Conservation (phyloP, 108 stramenopile species). For the Conticribra guillardii region DNA sequence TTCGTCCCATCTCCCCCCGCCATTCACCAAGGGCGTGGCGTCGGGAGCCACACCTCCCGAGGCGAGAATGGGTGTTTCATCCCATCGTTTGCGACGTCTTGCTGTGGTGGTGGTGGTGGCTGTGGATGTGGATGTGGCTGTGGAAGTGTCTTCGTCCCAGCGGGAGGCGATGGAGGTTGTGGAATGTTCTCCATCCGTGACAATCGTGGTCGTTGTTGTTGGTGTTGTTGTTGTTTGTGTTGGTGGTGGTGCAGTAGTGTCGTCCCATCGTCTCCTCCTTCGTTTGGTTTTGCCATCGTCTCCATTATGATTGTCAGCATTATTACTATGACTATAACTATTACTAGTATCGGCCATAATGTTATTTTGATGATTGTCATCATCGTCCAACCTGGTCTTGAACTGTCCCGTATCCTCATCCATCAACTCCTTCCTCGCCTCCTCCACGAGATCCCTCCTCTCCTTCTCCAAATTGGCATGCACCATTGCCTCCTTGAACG, state of each 20-base stretch:
- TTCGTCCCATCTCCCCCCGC: constrained; percentile 75
- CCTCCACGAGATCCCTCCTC: constrained; percentile 63
- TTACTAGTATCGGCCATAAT: constrained; percentile 11
- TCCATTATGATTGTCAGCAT: background rate
- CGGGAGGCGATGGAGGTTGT: constrained; percentile 45
- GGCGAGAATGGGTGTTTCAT: constrained; percentile 81
- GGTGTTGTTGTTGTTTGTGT: too few relatives aligned
- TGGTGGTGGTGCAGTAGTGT: constrained; percentile 37
- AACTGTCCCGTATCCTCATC: constrained; percentile 47
- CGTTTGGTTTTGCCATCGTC: constrained; percentile 40
- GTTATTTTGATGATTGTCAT: background rate
- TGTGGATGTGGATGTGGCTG: constrained; percentile 17
- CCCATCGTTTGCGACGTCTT: constrained; percentile 88
- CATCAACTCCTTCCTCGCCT: constrained; percentile 62
- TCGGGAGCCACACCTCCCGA: constrained; percentile 53
- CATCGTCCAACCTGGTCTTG: constrained; percentile 19
- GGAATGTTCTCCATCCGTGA: constrained; percentile 66
- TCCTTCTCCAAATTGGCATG: constrained; percentile 77
- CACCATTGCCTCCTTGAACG: constrained; percentile 90
- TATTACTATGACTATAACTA: background rate
- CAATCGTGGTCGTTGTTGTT: constrained; percentile 43
- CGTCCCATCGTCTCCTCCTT: constrained; percentile 86
- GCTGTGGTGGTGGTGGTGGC: too few relatives aligned
- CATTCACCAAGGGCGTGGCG: constrained; percentile 62
- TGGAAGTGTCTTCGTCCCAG: constrained; percentile 71